Percentiles rank a stretch among this genome's conserved stretches.
phyloP scores from a whole-genome alignment of 108 stramenopile genomes.

The Conticribra guillardii region DNA sequence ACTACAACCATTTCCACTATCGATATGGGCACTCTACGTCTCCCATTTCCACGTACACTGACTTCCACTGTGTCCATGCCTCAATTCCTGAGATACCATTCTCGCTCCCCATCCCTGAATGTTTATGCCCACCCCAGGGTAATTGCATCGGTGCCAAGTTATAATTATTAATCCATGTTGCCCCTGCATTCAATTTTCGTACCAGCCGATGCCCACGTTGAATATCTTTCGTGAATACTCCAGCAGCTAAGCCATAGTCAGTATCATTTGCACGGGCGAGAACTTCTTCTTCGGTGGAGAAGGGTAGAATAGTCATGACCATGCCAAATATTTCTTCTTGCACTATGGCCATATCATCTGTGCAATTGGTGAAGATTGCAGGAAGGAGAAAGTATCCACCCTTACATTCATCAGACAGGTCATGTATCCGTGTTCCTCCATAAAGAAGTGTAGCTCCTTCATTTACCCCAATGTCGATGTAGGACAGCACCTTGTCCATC shows the following conservation, averaged over 20 bases:
- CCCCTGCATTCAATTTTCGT: constrained; percentile 58
- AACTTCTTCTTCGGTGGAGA: constrained; percentile 69
- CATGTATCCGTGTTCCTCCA: constrained; percentile 43
- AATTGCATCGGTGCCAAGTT: constrained; percentile 57
- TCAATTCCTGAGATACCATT: constrained; percentile 53
- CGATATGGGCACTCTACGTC: constrained; percentile 32
- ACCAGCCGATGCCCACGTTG: constrained; percentile 63
- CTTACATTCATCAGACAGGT: constrained; percentile 17
- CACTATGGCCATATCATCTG: constrained; percentile 61
- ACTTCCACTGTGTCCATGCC: constrained; percentile 54
- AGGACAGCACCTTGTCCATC: constrained; percentile 48
- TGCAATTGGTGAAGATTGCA: constrained; percentile 56
- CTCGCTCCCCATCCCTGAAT: constrained; percentile 72
- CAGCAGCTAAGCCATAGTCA: constrained; percentile 78
- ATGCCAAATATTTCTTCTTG: constrained; percentile 71
- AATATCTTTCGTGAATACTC: constrained; percentile 67
- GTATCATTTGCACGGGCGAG: constrained; percentile 74
- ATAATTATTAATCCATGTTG: constrained; percentile 74
- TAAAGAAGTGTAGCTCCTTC: constrained; percentile 49
- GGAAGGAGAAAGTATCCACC: constrained; percentile 61
- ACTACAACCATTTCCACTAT: too few species aligned
- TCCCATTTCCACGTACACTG: constrained; percentile 58
- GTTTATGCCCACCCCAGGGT: constrained; percentile 64
- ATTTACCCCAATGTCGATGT: constrained; percentile 48
- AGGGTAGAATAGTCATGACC: constrained; percentile 65